Base-by-base conservation (phyloP, 257 asterid genomes). In the Rubia yunnanensis region DNA sequence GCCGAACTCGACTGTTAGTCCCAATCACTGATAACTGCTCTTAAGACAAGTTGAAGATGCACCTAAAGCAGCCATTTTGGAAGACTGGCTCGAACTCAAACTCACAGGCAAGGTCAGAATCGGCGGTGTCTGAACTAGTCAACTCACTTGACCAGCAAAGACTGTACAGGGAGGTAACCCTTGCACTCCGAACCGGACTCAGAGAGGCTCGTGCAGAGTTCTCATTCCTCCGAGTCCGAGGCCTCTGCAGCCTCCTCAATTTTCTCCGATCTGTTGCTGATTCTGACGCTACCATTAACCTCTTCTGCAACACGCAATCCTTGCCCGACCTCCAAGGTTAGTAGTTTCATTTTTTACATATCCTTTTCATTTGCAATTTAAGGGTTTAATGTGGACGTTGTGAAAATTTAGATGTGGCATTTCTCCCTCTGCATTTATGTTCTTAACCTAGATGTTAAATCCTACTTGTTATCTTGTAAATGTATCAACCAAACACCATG, bases 141-240 rank as follows among this genome's bases (percentile, higher is more conserved):
- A 79, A 84, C 69, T 84, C 96, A 66, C 88, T 92, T 10, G 97
- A 92, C 54, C 76, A 75, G 59, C 31, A 89, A 74, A 79, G 97
- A 46, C 70, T 92, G 41, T 83, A 89, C 68, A 80, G 95, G 63
- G 99, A 92, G 83, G 86, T 92, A 11, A 87, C 96, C 1, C 94
- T 89, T 60, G 99, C 92, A 1, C 97, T 92, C 69, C 94, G 94
- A 0, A 80, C 90, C 60, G 99, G 97, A 0, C 86, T 92, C 28
- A 82, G 84, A 7, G 95, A 92, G 58, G 95, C 88, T 26, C 83
- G 89, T 24, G 97, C 97, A 8, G 99, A 92, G 79, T 92, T 89
- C 77, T 89, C 97, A 22, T 89, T 92, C 81, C 88, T 92, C 76
- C 89, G 96, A 20, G 77, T 86, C 32, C 85, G 89, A 18, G 96